These are phyloP conservation scores for Amaranthus palmeri DNA, from an alignment of 148 eudicot genomes.

Conservation along the genomic window DNA sequence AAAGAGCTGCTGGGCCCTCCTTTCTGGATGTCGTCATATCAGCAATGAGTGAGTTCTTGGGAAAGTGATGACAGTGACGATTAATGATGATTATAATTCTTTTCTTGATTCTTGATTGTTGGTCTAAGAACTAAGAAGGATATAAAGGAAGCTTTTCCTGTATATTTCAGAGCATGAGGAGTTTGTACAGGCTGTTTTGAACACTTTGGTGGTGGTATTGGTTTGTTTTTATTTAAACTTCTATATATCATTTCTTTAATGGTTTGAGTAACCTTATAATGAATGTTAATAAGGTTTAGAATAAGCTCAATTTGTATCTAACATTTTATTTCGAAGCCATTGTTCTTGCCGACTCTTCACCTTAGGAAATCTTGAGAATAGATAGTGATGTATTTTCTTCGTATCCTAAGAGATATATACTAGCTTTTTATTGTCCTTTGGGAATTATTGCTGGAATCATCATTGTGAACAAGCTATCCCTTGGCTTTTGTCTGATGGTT, in stretches of 20 bases:
- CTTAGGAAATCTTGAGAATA: background rate
- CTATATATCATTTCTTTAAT: slow-evolving; percentile 7
- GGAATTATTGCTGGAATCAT: background rate
- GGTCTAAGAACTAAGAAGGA: background rate
- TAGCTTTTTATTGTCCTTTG: background rate
- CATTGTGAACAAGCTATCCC: background rate
- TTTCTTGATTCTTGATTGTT: slow-evolving; percentile 13
- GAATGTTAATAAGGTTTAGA: slow-evolving; percentile 15
- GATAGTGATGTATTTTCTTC: background rate
- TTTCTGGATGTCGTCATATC: background rate
- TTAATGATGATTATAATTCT: slow-evolving; percentile 6
- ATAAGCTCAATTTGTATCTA: slow-evolving; percentile 2
- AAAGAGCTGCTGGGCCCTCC: slow-evolving; percentile 13
- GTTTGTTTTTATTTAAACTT: slow-evolving; percentile 14
- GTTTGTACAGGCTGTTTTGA: slow-evolving; percentile 21
- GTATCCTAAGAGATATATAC: too few relatives aligned
- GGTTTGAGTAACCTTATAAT: slow-evolving; percentile 4
- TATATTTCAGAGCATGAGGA: slow-evolving; percentile 7
- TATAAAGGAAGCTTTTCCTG: slow-evolving; percentile 15
- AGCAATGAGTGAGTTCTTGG: background rate
- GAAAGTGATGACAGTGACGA: slow-evolving; percentile 15
- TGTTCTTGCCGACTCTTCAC: background rate
- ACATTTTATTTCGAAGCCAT: background rate
- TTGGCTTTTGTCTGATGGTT: background rate
- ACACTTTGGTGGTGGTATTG: slow-evolving; percentile 9